phyloP scores from a whole-genome alignment of 306 rosid species.

The Cucurbita pepo region DNA sequence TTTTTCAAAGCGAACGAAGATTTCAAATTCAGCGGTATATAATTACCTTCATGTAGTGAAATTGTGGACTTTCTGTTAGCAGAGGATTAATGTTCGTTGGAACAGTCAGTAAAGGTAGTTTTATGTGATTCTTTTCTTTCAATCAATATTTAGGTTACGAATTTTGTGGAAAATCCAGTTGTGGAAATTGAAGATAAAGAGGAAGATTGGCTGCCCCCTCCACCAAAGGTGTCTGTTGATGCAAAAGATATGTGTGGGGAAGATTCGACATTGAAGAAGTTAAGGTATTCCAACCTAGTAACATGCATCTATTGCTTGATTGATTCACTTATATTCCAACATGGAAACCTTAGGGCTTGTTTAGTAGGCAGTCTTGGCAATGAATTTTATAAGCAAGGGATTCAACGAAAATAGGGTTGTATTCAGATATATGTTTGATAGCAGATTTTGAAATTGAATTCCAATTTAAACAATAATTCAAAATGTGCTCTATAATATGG shows the following conservation, averaged over 20 bases:
- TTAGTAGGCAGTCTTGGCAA: no score
- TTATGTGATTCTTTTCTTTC: neutral
- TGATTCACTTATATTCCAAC: neutral
- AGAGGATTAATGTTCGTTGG: neutral
- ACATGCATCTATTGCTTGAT: neutral
- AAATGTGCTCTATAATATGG: no score
- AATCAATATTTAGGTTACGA: conserved; percentile 24
- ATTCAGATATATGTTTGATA: no score
- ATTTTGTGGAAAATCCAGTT: conserved; percentile 7
- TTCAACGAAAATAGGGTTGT: no score
- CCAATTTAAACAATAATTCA: no score
- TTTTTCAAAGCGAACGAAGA: conserved; percentile 26
- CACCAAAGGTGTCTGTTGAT: conserved; percentile 41
- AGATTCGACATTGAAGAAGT: conserved; percentile 50
- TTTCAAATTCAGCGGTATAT: conserved; percentile 10
- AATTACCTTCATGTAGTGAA: neutral
- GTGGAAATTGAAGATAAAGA: conserved; percentile 42
- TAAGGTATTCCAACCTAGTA: conserved; percentile 37
- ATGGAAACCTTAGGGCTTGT: neutral
- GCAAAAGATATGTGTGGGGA: conserved; percentile 14
- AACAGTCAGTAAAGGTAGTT: neutral
- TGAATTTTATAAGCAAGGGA: no score
- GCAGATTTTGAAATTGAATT: no score
- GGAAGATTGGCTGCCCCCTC: conserved; percentile 87
- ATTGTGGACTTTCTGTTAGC: neutral